Conservation (phyloP, 805 yeast species). For the Spathaspora passalidarum region DNA sequence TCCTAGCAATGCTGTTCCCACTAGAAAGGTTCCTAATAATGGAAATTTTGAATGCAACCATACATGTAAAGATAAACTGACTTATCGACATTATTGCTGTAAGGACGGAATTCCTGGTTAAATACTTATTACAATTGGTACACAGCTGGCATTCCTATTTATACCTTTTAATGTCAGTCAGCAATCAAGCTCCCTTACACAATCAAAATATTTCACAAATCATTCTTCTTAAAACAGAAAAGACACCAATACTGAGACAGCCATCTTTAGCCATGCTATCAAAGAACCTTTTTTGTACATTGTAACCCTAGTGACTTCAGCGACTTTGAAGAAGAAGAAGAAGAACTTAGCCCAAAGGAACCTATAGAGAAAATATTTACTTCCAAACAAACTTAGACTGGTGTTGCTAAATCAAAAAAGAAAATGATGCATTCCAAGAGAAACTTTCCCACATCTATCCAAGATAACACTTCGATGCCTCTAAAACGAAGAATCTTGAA, state of each 20-base stretch:
- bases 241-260: too few relatives aligned
- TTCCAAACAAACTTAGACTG: neutral
- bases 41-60: slow-evolving; percentile 42
- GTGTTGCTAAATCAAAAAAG: neutral
- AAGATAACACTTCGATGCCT: neutral
- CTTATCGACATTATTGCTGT: slow-evolving; percentile 49
- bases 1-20: neutral
- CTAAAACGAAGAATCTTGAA: neutral
- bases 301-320: too few relatives aligned
- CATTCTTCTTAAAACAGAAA: too few relatives aligned
- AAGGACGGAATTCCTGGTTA: slow-evolving; percentile 31
- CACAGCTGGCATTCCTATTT: neutral
- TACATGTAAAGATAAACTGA: slow-evolving; percentile 34
- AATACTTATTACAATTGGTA: neutral
- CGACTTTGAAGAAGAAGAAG: too few relatives aligned
- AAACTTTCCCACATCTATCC: neutral
- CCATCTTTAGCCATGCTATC: too few relatives aligned
- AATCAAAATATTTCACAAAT: too few relatives aligned
- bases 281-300: too few relatives aligned
- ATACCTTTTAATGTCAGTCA: too few relatives aligned
- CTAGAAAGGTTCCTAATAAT: slow-evolving; percentile 13
- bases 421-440: neutral
- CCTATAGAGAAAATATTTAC: too few relatives aligned
- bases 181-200: too few relatives aligned
- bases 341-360: too few relatives aligned